phyloP scores from a whole-genome alignment of 208 protist species.

The Vickermania spadyakhi region DNA sequence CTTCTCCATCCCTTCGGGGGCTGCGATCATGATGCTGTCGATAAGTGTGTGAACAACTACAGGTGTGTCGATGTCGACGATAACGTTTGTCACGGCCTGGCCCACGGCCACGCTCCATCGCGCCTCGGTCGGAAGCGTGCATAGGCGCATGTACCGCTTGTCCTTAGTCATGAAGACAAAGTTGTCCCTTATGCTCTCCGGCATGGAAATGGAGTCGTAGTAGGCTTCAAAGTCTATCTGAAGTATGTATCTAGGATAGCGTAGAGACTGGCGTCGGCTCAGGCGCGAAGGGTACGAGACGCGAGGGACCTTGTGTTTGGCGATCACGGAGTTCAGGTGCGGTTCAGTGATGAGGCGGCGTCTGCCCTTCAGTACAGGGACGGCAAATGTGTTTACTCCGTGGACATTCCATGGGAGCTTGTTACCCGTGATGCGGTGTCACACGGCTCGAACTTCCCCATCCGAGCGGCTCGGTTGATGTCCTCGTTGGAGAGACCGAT shows the following conservation, averaged over 20 bases:
- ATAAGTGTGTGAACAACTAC: neutral
- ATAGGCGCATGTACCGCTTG: neutral
- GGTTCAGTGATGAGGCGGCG: constrained; percentile 1
- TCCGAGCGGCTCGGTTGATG: neutral
- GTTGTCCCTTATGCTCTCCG: neutral
- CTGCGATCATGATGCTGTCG: constrained; percentile 3
- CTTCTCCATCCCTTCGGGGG: neutral
- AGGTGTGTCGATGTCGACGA: neutral
- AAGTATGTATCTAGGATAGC: neutral
- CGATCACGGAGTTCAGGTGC: neutral
- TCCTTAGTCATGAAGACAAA: neutral
- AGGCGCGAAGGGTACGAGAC: neutral
- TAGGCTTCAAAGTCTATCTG: constrained; percentile 1
- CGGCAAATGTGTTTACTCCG: neutral
- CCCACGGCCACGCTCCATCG: constrained; percentile 2
- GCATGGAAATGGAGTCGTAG: constrained; percentile 1
- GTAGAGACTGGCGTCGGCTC: neutral
- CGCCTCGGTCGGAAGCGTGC: neutral
- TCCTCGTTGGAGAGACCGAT: neutral
- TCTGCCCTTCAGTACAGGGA: neutral
- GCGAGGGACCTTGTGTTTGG: neutral
- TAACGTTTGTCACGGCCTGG: constrained; percentile 2
- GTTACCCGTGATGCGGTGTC: neutral
- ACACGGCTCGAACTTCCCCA: constrained; percentile 1
- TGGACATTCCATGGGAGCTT: neutral